Conservation (phyloP, 2,329 filamentous ascomycete species). For the Myriosclerotinia duriaeana region DNA sequence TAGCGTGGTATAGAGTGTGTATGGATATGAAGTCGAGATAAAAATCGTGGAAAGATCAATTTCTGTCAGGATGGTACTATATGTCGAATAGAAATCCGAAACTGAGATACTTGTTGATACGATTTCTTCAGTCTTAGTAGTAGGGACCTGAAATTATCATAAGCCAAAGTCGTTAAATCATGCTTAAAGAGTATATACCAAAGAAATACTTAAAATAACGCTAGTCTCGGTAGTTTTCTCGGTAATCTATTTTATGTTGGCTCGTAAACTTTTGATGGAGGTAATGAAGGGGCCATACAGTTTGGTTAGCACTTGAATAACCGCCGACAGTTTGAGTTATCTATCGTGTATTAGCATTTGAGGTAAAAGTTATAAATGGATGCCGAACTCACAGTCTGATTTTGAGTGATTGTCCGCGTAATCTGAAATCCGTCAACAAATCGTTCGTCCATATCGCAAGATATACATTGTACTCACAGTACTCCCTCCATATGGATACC, state of each 20-base stretch:
- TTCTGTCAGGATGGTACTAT: neutral
- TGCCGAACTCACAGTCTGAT: slow-evolving; percentile 8
- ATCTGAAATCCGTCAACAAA: slow-evolving; percentile 4
- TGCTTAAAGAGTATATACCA: neutral
- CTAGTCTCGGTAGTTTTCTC: slow-evolving; percentile 19
- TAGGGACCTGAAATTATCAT: slow-evolving; percentile 1
- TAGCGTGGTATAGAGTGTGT: neutral
- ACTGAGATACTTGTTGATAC: slow-evolving; percentile 8
- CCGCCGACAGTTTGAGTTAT: slow-evolving; percentile 12
- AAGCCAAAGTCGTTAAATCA: neutral
- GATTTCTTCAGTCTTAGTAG: slow-evolving; percentile 8
- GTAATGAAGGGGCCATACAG: neutral
- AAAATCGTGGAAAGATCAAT: neutral
- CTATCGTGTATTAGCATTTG: neutral
- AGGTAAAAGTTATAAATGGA: neutral
- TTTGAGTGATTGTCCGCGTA: slow-evolving; percentile 13
- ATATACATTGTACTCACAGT: neutral
- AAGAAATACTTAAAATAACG: neutral
- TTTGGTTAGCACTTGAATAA: slow-evolving; percentile 11
- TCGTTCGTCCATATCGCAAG: neutral
- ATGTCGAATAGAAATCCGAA: slow-evolving; percentile 14
- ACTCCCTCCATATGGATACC: slow-evolving; percentile 8
- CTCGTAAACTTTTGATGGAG: no score
- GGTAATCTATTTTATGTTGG: slow-evolving; percentile 11
- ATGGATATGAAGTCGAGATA: neutral